phyloP scores from a whole-genome alignment of 1,284 basidiomycete species.

The Earliella scabrosa region DNA sequence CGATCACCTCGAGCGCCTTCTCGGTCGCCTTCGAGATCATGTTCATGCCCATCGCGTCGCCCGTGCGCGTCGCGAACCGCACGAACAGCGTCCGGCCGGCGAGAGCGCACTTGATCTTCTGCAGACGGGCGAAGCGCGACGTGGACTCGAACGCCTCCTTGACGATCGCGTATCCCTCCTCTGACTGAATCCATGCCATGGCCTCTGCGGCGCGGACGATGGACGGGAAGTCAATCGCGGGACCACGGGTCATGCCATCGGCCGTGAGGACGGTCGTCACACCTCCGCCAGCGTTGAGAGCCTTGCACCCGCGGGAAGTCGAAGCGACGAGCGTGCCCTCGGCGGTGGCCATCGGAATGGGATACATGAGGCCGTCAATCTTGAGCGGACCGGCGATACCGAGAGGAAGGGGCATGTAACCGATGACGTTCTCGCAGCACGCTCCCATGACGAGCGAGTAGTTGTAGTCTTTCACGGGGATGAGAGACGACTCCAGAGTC shows the following conservation, averaged over 20 bases:
- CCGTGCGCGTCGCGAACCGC: conserved; percentile 95
- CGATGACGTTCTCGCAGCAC: conserved; percentile 99
- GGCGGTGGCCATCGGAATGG: conserved; percentile 99
- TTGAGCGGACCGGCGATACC: conserved; percentile 97
- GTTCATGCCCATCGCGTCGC: conserved; percentile 99
- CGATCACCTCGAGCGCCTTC: conserved; percentile 87
- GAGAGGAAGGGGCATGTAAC: conserved; percentile 95
- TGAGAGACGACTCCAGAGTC: conserved; percentile 83
- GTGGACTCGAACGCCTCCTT: conserved; percentile 94
- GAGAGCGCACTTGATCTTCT: conserved; percentile 83
- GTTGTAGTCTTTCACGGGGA: conserved; percentile 90
- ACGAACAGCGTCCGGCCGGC: conserved; percentile 94
- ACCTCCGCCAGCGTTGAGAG: conserved; percentile 94
- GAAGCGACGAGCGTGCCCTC: conserved; percentile 99
- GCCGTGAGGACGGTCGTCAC: conserved; percentile 93
- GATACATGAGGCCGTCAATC: conserved; percentile 86
- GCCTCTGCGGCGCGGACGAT: conserved; percentile 83
- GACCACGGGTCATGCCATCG: conserved; percentile 98
- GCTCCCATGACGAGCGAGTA: conserved; percentile 95
- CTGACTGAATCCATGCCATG: conserved; percentile 88
- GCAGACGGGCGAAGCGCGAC: conserved; percentile 86
- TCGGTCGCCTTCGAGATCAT: conserved; percentile 98
- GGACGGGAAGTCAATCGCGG: conserved; percentile 94
- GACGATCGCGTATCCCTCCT: conserved; percentile 79
- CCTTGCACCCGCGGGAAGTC: conserved; percentile 97